Conservation (phyloP, 352 stramenopile genomes). For the Globisporangium nagaii region DNA sequence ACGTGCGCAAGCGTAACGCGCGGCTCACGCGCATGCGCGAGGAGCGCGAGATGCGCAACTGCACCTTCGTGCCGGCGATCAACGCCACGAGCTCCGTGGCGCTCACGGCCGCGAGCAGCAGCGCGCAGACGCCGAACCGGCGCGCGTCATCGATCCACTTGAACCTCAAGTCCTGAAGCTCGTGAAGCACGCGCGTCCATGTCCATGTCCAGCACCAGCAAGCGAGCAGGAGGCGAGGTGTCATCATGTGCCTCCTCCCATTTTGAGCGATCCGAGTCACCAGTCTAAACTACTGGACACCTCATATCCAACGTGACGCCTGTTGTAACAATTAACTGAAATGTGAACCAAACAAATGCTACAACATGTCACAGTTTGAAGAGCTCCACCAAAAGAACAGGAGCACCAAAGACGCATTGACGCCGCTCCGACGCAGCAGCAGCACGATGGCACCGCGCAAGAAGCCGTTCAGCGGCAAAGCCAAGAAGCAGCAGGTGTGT, state of each 20-base stretch:
- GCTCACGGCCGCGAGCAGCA: conserved; percentile 11
- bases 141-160: conserved; percentile 8
- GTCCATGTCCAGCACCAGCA: too few relatives aligned
- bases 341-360: too few relatives aligned
- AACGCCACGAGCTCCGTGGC: conserved; percentile 29
- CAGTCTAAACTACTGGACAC: too few relatives aligned
- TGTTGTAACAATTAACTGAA: too few relatives aligned
- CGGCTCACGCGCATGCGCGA: conserved; percentile 69
- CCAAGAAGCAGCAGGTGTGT: conserved; percentile 81
- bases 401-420: too few relatives aligned
- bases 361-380: background rate
- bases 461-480: conserved; percentile 85
- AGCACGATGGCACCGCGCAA: conserved; percentile 34
- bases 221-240: too few relatives aligned
- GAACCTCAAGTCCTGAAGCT: conserved; percentile 5
- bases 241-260: too few relatives aligned
- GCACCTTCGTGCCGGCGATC: conserved; percentile 70
- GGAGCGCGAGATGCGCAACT: conserved; percentile 77
- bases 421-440: too few relatives aligned
- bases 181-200: background rate
- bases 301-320: too few relatives aligned
- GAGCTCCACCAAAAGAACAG: background rate
- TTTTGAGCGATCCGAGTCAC: too few relatives aligned
- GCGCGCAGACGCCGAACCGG: background rate
- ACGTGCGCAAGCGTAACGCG: conserved; percentile 72